Percentiles rank a stretch among this genome's conserved stretches.
phyloP scores from a whole-genome alignment of 2,329 filamentous ascomycete species.

The Pestalotiopsis sp. region DNA sequence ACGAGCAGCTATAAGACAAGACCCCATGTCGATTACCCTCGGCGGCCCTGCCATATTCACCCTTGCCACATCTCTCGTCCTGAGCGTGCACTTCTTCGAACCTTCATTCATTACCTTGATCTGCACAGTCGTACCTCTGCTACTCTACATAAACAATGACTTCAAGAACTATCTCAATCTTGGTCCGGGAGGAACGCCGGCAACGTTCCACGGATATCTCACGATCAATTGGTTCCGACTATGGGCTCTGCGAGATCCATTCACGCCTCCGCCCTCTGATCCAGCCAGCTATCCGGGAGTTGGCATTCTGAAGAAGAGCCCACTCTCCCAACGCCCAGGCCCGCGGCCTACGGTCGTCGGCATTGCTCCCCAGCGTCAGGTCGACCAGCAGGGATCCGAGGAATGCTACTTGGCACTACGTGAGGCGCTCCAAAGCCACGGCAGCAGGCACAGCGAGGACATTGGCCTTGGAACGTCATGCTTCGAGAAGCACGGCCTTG shows the following conservation, averaged over 20 bases:
- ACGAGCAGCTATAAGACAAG: conserved; percentile 49
- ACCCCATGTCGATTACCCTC: conserved; percentile 55
- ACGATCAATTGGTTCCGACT: conserved; percentile 73
- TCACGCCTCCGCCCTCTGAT: conserved; percentile 57
- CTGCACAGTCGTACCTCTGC: conserved; percentile 50
- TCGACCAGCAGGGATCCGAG: conserved; percentile 59
- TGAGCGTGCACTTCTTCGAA: conserved; percentile 54
- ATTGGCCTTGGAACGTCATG: conserved; percentile 70
- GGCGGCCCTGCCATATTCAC: conserved; percentile 51
- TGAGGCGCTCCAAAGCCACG: conserved; percentile 54
- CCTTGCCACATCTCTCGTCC: conserved; percentile 47
- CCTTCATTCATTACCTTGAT: conserved; percentile 50
- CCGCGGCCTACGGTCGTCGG: conserved; percentile 41
- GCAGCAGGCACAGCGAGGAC: conserved; percentile 42
- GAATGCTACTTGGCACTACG: conserved; percentile 59
- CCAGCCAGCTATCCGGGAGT: conserved; percentile 51
- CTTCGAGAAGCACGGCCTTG: conserved; percentile 81
- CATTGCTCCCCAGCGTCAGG: conserved; percentile 17
- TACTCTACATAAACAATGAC: conserved; percentile 65
- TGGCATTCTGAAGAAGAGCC: conserved; percentile 58
- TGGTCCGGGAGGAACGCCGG: conserved; percentile 79
- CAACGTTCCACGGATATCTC: conserved; percentile 73
- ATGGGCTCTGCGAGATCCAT: conserved; percentile 73
- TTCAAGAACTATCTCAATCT: conserved; percentile 76
- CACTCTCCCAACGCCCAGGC: conserved; percentile 64